Evolutionary conservation across 1,139 yeast genomes (phyloP), one percentile per base, ranked within the genome.

Genomic region (Eremothecium gossypii): DNA sequence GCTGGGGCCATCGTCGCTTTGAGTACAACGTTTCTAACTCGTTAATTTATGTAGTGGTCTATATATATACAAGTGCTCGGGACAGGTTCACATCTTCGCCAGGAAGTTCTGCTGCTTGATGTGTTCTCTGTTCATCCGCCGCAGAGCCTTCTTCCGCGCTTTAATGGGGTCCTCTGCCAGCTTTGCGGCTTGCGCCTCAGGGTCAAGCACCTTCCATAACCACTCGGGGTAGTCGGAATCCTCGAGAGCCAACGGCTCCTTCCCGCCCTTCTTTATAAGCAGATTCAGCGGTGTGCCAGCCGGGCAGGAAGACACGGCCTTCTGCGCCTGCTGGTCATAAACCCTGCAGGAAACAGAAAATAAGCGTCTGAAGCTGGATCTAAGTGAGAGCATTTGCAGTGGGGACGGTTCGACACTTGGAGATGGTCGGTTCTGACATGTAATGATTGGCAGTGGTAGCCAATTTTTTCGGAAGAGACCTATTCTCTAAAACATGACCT

Each of bases 201-300:
- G 69, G 59, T 87, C 94, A 37, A 87, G 73, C 47, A 85, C 70
- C n/a, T 73, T 76, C 98, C 98, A 91, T 45, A 91, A 73, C 97
- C 97, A 91, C 39, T 74, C 85, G 3, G 98, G 98, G 58, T 91
- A 91, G 55, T 89, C 95, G 33, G 71, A 68, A 58, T 91, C 97
- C 48, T 82, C 84, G 44, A 82, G 66, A 2, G 98, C 97, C 6
- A 86, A 79, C n/a, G 95, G 91, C 52, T 87, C 96, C 48, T 80
- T 77, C 17, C 93, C 95, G 31, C 73, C 70, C 60, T 87, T 87
- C 58, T 74, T 76, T 43, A 91, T 73, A 54, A 83, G 83, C 56
- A 89, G 67, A 55, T 84, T 84, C 50, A 91, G 70, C 10, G 74
- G 72, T 0, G 97, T 85, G 7, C 98, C 98, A 5, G 85, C 93